A percentile compares a stretch with the other conserved stretches of the same genome.
Evolutionary conservation across 2,329 filamentous ascomycete species (phyloP).

Genomic region (Claviceps spartinae): DNA sequence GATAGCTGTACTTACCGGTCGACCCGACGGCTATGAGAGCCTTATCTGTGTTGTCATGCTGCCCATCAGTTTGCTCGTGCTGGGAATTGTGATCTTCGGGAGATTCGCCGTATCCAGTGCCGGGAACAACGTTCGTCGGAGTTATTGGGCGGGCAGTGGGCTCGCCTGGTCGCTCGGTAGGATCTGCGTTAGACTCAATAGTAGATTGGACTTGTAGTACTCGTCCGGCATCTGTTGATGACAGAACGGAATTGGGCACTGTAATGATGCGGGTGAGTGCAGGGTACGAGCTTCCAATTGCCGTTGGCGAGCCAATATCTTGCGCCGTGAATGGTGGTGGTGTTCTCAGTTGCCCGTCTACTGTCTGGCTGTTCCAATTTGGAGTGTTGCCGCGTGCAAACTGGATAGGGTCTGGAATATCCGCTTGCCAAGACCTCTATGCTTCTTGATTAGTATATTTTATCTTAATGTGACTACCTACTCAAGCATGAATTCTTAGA

Average conservation of each 20-base stretch:
- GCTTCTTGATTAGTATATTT: not conserved
- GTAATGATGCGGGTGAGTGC: constrained; percentile 1
- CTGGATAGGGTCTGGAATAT: not conserved
- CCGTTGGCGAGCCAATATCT: not conserved
- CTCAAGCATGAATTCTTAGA: not conserved
- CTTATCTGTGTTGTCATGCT: constrained; percentile 7
- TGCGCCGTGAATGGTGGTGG: not conserved
- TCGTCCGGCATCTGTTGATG: constrained; percentile 5
- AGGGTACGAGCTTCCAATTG: not conserved
- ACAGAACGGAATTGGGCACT: not conserved
- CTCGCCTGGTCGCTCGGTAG: not conserved
- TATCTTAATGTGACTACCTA: not conserved
- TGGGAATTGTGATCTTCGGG: not conserved
- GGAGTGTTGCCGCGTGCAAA: not conserved
- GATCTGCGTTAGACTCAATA: not conserved
- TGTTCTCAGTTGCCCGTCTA: not conserved
- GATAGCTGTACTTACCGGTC: constrained; percentile 8
- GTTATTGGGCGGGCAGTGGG: not conserved
- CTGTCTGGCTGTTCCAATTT: not conserved
- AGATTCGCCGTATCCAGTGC: not conserved
- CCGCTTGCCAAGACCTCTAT: not conserved
- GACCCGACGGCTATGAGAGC: constrained; percentile 10
- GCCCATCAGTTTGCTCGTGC: constrained; percentile 1
- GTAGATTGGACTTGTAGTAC: not conserved
- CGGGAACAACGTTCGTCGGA: not conserved